Base-by-base conservation (phyloP, 768 basidiomycete genomes). In the Rhodotorula babjevae region DNA sequence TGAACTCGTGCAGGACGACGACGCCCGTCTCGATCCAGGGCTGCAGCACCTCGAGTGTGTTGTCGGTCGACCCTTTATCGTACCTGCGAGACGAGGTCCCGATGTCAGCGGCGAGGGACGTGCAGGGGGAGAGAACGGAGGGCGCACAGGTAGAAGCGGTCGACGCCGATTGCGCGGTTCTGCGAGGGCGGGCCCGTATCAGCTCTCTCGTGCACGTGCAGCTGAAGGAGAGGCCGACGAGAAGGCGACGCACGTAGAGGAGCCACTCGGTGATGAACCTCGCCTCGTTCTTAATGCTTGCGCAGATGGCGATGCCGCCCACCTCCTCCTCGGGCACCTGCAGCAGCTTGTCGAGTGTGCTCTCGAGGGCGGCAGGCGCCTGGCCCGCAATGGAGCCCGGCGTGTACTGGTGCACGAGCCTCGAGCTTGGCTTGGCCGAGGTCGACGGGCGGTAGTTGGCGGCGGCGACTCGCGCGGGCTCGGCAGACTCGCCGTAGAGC, bases 61-160 rank as follows among this genome's bases (percentile, higher is more conserved):
- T 52, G 59, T 71, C 69, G 10, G 58, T 57, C 25, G 64, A 66
- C 3, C 69, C 69, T 4, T 59, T 58, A n/a, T 71, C 69, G 65
- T 66, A 59, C 0, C 69, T 71, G 52, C 36, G 46, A 5, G 36
- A 36, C 44, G 12, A 23, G 19, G 18, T 19, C 15, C 15, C 44
- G 6, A 11, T 46, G 44, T 46, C 44, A 15, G 44, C 44, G 14
- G 23, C 29, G 10, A 5, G n/a, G 31, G 58, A 50, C n/a, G n/a
- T n/a, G n/a, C n/a, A n/a, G n/a, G n/a, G 23, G 21, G 49, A 36
- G 36, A 21, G n/a, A n/a, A n/a, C n/a, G n/a, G 25, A 46, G 2
- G 42, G 47, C 55, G 53, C 4, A 65, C 65, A 65, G 56, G 46
- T 65, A 65, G 47, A 65, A 65, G 31, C 65, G 65, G 55, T 65